Evolutionary conservation across 352 stramenopile genomes (phyloP).

Genomic region (Phytophthora sansomeana): DNA sequence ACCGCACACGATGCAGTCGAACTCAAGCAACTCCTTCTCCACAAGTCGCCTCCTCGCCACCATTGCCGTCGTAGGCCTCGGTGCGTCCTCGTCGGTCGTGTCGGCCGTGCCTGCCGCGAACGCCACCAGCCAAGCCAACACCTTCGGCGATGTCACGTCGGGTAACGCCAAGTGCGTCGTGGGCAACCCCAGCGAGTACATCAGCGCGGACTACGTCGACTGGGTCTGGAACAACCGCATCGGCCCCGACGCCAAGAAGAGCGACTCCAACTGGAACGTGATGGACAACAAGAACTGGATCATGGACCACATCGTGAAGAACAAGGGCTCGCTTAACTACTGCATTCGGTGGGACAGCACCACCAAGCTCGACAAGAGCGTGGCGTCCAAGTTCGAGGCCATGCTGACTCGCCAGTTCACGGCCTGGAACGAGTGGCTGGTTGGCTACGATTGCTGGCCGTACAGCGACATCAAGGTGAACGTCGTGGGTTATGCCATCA

Average conservation of each 20-base stretch:
- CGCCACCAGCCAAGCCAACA: not conserved
- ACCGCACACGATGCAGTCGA: not conserved
- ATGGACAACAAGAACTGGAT: constrained; percentile 29
- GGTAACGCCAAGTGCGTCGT: constrained; percentile 23
- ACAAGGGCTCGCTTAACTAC: constrained; percentile 51
- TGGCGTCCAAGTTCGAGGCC: constrained; percentile 41
- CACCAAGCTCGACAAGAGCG: constrained; percentile 37
- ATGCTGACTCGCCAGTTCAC: constrained; percentile 44
- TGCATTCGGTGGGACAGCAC: constrained; percentile 48
- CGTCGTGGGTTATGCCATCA: constrained; percentile 14
- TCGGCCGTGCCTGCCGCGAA: not conserved
- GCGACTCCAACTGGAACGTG: constrained; percentile 10
- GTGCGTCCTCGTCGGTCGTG: not conserved
- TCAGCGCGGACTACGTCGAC: constrained; percentile 14
- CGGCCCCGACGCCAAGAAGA: constrained; percentile 10
- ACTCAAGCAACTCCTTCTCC: not conserved
- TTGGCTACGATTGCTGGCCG: constrained; percentile 13
- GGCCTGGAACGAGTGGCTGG: constrained; percentile 48
- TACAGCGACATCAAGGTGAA: constrained; percentile 16
- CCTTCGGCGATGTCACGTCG: constrained; percentile 32
- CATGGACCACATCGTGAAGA: constrained; percentile 44
- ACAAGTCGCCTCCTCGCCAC: not conserved
- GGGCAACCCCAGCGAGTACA: constrained; percentile 27
- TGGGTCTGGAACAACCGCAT: constrained; percentile 24
- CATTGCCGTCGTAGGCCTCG: not conserved